Evolutionary conservation across 768 basidiomycete species (phyloP), one percentile per base, ranked within the genome.

Genomic region (Candolleomyces eurysporus): DNA sequence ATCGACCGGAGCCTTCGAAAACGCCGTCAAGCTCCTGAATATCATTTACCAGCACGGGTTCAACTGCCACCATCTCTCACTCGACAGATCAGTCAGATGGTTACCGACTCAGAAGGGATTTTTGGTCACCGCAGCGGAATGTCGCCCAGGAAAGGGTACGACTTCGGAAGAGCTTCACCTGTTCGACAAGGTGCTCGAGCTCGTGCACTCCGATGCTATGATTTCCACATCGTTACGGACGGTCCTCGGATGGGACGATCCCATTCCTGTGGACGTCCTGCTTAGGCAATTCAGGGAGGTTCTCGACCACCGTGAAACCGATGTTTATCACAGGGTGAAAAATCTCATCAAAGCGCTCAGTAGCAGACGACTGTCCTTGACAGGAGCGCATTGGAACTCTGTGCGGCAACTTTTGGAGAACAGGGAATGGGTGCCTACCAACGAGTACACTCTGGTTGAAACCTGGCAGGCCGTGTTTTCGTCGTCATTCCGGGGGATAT

Each of bases 201-300:
- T 73, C 1, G 66, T 81, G 48, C 71, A 73, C 31, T 39, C 62
- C 8, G 21, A 48, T 16, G 54, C 73, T 14, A 60, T 51, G 7
- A 58, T 77, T 14, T 70, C 74, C 1, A 45, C 64, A 3, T 69
- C 74, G 0, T 61, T 82, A 26, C 71, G 66, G 11, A 58, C 53
- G 1, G 68, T 68, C 3, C 67, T 83, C 31, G 71, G 73, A 1
- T 84, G 83, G 82, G 68, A 78, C 57, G 54, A 73, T 39, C 72
- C 73, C 0, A 52, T 82, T 40, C 52, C 74, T 0, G 61, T 73
- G 17, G 51, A 60, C 2, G 61, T 76, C 11, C 22, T 82, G 17
- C 61, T 66, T 4, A 45, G 71, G 31, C 82, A 83, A 59, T 66
- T 82, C 10, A 57, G 63, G 11, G 57, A 53, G 0, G 63, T 72